These are phyloP conservation scores for Thielaviopsis musarum DNA, from an alignment of 2,329 filamentous ascomycete species.

Conservation along the genomic window DNA sequence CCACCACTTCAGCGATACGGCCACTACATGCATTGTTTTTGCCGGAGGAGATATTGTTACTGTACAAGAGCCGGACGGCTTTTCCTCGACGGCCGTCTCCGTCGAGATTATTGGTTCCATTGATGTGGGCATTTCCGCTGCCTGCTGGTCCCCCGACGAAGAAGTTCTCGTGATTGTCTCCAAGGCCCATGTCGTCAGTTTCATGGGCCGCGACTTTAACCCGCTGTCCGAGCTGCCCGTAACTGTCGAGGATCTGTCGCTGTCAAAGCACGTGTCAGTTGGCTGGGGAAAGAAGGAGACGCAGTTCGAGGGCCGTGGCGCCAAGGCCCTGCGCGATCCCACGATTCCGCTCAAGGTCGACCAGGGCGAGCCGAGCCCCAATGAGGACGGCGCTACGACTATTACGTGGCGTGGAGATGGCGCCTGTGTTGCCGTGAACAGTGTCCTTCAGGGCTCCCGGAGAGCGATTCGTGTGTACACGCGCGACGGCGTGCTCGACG, in stretches of 20 bases:
- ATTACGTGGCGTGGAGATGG: slow-evolving; percentile 95
- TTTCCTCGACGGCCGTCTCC: slow-evolving; percentile 24
- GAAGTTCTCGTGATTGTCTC: slow-evolving; percentile 77
- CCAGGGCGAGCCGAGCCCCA: slow-evolving; percentile 54
- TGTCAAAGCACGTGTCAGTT: slow-evolving; percentile 88
- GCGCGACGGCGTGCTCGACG: slow-evolving; percentile 77
- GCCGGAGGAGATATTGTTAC: slow-evolving; percentile 83
- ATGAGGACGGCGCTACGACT: slow-evolving; percentile 53
- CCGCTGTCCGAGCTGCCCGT: slow-evolving; percentile 61
- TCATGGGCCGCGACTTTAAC: slow-evolving; percentile 89
- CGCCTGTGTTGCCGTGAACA: slow-evolving; percentile 75
- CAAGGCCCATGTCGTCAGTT: slow-evolving; percentile 58
- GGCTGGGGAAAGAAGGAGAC: slow-evolving; percentile 98
- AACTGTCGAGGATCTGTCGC: slow-evolving; percentile 58
- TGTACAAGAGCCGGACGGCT: slow-evolving; percentile 47
- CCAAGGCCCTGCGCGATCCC: slow-evolving; percentile 72
- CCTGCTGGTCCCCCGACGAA: slow-evolving; percentile 88
- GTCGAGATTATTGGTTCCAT: slow-evolving; percentile 95
- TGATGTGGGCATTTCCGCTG: slow-evolving; percentile 77
- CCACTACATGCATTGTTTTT: slow-evolving; percentile 65
- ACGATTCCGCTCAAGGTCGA: slow-evolving; percentile 90
- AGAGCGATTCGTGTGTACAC: slow-evolving; percentile 81
- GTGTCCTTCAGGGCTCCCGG: slow-evolving; percentile 48
- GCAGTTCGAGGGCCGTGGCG: slow-evolving; percentile 86
- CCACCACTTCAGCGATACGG: slow-evolving; percentile 70